Evolutionary conservation across 2,329 filamentous ascomycete species (phyloP).

Genomic region (Bipolaris zeicola): DNA sequence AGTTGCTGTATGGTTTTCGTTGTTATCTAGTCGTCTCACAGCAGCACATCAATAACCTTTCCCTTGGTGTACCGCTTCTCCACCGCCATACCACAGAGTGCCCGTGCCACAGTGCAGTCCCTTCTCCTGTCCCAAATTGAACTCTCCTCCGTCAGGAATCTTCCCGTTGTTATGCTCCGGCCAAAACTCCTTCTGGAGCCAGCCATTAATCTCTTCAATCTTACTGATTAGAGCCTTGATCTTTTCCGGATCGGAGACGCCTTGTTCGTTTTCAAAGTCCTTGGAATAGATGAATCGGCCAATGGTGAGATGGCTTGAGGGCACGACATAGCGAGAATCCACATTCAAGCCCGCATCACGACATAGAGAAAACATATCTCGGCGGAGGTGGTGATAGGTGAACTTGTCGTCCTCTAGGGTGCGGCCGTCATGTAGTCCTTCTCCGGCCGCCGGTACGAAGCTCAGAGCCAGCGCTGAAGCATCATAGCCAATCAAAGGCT

Average conservation of each 20-base stretch:
- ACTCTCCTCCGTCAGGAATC: constrained; percentile 66
- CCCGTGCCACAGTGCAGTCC: constrained; percentile 79
- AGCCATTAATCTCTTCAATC: constrained; percentile 78
- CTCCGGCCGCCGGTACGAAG: constrained; percentile 78
- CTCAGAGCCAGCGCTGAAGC: constrained; percentile 83
- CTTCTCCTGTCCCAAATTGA: constrained; percentile 84
- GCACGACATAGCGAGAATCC: constrained; percentile 82
- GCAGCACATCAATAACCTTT: constrained; percentile 51
- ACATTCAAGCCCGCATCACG: constrained; percentile 69
- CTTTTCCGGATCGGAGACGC: constrained; percentile 59
- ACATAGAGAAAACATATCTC: constrained; percentile 72
- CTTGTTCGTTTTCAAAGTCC: constrained; percentile 56
- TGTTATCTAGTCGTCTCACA: not conserved
- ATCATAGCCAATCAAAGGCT: constrained; percentile 83
- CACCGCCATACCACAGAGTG: constrained; percentile 75
- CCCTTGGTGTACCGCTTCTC: constrained; percentile 67
- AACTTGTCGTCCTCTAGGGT: constrained; percentile 65
- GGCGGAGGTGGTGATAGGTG: constrained; percentile 88
- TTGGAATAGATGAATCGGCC: constrained; percentile 74
- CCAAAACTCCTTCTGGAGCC: constrained; percentile 76
- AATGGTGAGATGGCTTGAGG: constrained; percentile 87
- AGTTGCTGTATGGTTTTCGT: not conserved
- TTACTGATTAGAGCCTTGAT: constrained; percentile 68
- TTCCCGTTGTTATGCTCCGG: constrained; percentile 50
- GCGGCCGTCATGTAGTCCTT: constrained; percentile 50